These are phyloP conservation scores for Verticillium nonalfalfae DNA, from an alignment of 2,329 filamentous ascomycete species.

Conservation along the genomic window DNA sequence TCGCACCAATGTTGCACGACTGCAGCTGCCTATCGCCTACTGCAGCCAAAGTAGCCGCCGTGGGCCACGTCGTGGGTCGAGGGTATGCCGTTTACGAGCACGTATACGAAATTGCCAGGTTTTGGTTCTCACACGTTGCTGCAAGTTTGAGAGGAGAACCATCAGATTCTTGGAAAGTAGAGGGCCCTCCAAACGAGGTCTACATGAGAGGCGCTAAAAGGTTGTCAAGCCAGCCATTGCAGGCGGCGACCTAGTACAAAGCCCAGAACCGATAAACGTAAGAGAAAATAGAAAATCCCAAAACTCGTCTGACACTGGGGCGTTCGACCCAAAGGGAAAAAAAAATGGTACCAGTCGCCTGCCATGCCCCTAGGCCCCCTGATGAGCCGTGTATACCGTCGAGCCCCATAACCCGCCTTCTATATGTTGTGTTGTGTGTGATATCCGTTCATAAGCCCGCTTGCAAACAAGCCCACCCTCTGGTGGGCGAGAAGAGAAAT, in stretches of 20 bases:
- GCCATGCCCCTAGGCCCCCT: slow-evolving; percentile 2
- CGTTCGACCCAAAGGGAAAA: neutral
- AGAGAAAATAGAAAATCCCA: neutral
- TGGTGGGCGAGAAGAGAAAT: neutral
- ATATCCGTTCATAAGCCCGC: neutral
- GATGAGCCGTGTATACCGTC: slow-evolving; percentile 1
- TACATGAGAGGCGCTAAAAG: neutral
- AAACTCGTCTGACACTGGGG: neutral
- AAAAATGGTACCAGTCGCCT: neutral
- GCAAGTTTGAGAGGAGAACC: neutral
- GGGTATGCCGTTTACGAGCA: too few species aligned
- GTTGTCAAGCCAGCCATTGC: neutral
- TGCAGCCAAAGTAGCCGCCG: too few species aligned
- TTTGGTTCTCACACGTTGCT: too few species aligned
- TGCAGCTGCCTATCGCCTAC: neutral
- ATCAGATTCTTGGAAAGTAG: neutral
- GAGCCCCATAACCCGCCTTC: neutral
- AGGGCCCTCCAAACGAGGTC: neutral
- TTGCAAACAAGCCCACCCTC: neutral
- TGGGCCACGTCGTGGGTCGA: too few species aligned
- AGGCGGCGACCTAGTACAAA: neutral
- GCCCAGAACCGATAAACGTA: neutral
- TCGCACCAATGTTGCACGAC: neutral
- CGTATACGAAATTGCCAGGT: too few species aligned
- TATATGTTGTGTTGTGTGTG: slow-evolving; percentile 1